Evolutionary conservation across 148 eudicot genomes (phyloP).

Genomic region (Chenopodium suecicum): DNA sequence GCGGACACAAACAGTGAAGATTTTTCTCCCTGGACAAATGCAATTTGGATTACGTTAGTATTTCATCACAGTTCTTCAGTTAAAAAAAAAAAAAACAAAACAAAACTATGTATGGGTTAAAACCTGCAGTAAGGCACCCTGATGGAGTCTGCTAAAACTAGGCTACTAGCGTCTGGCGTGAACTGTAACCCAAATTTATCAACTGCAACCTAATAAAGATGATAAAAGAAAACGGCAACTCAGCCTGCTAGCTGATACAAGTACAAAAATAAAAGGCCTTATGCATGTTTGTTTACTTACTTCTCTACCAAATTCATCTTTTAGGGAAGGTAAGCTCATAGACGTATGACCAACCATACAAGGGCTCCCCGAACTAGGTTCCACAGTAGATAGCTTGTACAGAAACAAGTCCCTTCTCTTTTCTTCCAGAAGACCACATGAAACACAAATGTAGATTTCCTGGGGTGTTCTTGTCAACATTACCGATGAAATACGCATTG

Average conservation of each 20-base stretch:
- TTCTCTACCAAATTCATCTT: slow-evolving; percentile 54
- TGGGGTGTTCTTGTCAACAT: slow-evolving; percentile 46
- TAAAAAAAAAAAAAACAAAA: not conserved
- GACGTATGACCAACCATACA: slow-evolving; percentile 63
- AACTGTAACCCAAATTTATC: slow-evolving; percentile 65
- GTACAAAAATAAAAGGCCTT: not conserved
- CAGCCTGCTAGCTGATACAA: not conserved
- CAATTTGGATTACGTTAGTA: slow-evolving; percentile 3
- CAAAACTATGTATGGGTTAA: not conserved
- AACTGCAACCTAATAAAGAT: slow-evolving; percentile 51
- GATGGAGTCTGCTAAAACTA: slow-evolving; percentile 61
- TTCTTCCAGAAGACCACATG: slow-evolving; percentile 54
- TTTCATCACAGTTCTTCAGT: not conserved
- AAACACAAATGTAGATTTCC: slow-evolving; percentile 57
- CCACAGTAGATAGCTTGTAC: slow-evolving; percentile 45
- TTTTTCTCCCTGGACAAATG: slow-evolving; percentile 52
- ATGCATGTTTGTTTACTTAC: slow-evolving; percentile 41
- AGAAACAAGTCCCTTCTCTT: slow-evolving; percentile 51
- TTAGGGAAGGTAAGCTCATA: slow-evolving; percentile 48
- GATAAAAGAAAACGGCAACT: slow-evolving; percentile 21
- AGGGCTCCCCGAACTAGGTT: slow-evolving; percentile 55
- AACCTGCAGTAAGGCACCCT: slow-evolving; percentile 83
- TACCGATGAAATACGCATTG: slow-evolving; percentile 59
- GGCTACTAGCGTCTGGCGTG: slow-evolving; percentile 66
- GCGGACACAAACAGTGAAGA: slow-evolving; percentile 59